phyloP scores from a whole-genome alignment of 306 rosid species.

The Pyrus betulifolia region DNA sequence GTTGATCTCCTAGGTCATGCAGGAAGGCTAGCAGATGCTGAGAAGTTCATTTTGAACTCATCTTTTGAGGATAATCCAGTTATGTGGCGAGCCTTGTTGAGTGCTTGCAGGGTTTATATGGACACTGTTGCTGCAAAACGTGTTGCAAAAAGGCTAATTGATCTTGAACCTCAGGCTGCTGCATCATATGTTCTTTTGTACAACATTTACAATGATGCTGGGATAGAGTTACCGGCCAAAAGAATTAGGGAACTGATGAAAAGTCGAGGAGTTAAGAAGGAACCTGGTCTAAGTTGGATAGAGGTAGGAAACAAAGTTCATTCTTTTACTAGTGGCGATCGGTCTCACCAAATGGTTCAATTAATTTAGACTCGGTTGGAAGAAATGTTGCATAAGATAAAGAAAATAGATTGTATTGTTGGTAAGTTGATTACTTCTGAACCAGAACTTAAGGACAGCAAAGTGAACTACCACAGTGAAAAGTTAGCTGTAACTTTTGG shows the following conservation, averaged over 20 bases:
- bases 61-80: conserved; percentile 43
- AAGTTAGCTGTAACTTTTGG: conserved; percentile 61
- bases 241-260: conserved; percentile 45
- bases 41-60: conserved; percentile 29
- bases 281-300: conserved; percentile 68
- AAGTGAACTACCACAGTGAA: conserved; percentile 42
- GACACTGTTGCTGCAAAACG: conserved; percentile 34
- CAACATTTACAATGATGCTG: conserved; percentile 43
- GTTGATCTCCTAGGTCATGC: conserved; percentile 56
- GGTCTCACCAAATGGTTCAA: conserved; percentile 36
- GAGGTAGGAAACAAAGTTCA: conserved; percentile 43
- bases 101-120: conserved; percentile 51
- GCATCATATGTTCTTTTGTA: conserved; percentile 56
- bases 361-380: conserved; percentile 32
- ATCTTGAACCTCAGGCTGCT: conserved; percentile 48
- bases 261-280: conserved; percentile 46
- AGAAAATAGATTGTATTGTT: conserved; percentile 5
- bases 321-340: conserved; percentile 42
- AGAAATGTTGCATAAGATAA: conserved; percentile 29
- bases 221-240: conserved; percentile 29
- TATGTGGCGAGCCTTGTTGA: conserved; percentile 50
- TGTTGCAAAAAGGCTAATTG: conserved; percentile 41
- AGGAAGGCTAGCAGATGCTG: conserved; percentile 44
- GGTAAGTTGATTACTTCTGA: conserved; percentile 16
- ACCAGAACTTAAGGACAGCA: neutral